These are phyloP conservation scores for Austroboletus eburneus DNA, from an alignment of 768 basidiomycete genomes.

Conservation along the genomic window DNA sequence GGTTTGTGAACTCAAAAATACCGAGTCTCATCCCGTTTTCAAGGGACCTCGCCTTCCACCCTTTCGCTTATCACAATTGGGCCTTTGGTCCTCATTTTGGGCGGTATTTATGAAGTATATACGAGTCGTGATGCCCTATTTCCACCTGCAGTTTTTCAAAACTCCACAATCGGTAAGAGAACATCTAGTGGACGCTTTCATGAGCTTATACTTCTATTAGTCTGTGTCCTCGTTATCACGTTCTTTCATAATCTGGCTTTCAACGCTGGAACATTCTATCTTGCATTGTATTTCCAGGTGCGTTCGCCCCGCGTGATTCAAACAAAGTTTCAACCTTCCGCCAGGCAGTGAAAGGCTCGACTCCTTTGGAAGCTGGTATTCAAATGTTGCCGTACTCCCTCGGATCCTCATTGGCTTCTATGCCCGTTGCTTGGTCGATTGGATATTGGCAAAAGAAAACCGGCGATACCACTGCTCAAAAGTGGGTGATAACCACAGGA, in stretches of 20 bases:
- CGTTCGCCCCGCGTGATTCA: slow-evolving; percentile 10
- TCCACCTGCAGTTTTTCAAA: slow-evolving; percentile 58
- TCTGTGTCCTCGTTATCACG: slow-evolving; percentile 59
- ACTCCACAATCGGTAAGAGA: slow-evolving; percentile 54
- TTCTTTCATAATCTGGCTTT: slow-evolving; percentile 84
- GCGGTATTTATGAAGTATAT: slow-evolving; percentile 62
- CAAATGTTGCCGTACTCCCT: slow-evolving; percentile 80
- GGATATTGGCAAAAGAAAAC: slow-evolving; percentile 57
- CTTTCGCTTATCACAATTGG: slow-evolving; percentile 58
- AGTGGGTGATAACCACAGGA: slow-evolving; percentile 58
- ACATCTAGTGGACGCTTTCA: slow-evolving; percentile 7
- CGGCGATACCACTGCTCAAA: slow-evolving; percentile 59
- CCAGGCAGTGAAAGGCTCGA: slow-evolving; percentile 66
- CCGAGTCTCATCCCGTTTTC: slow-evolving; percentile 15
- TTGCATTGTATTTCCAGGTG: slow-evolving; percentile 81
- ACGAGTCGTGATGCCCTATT: slow-evolving; percentile 71
- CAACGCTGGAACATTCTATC: slow-evolving; percentile 82
- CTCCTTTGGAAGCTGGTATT: slow-evolving; percentile 70
- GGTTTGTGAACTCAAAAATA: neutral
- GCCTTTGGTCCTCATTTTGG: slow-evolving; percentile 48
- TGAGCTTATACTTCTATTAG: slow-evolving; percentile 34
- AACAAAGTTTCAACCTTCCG: neutral
- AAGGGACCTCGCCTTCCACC: slow-evolving; percentile 67
- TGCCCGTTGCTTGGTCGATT: slow-evolving; percentile 85
- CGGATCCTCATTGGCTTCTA: slow-evolving; percentile 78